Conservation (phyloP, 1,284 basidiomycete species). For the Lentinus polychrous region DNA sequence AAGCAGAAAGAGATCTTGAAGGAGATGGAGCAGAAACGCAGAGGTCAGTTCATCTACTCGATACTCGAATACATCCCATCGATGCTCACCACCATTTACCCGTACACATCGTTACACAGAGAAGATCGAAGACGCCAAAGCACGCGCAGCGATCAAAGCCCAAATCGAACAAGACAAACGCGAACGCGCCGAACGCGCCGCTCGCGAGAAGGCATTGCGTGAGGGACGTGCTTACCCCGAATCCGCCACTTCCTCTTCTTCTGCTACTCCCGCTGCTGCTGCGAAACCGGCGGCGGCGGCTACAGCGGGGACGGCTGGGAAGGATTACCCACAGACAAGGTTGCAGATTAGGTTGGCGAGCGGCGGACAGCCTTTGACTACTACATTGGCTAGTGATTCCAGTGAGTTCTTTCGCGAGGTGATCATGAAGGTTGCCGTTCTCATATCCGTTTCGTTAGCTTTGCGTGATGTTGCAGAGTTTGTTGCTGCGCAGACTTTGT, state of each 20-base stretch:
- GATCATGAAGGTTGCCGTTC: slow-evolving; percentile 4
- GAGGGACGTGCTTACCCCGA: slow-evolving; percentile 55
- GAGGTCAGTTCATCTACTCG: slow-evolving; percentile 40
- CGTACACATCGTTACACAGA: slow-evolving; percentile 41
- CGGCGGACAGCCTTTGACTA: slow-evolving; percentile 75
- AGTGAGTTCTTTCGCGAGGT: slow-evolving; percentile 42
- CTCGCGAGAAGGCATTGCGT: slow-evolving; percentile 82
- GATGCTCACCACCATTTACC: neutral
- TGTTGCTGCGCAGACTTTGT: slow-evolving; percentile 66
- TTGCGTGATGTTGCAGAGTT: slow-evolving; percentile 83
- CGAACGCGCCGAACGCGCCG: slow-evolving; percentile 80
- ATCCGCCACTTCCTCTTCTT: slow-evolving; percentile 11
- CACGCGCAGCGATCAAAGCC: slow-evolving; percentile 78
- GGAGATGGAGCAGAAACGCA: slow-evolving; percentile 72
- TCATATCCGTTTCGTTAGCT: slow-evolving; percentile 35
- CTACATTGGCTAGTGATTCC: slow-evolving; percentile 72
- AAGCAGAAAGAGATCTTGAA: slow-evolving; percentile 74
- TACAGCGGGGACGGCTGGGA: slow-evolving; percentile 46
- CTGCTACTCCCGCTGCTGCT: slow-evolving; percentile 30
- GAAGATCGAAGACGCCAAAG: slow-evolving; percentile 81
- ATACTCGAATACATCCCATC: neutral
- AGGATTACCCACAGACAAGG: slow-evolving; percentile 77
- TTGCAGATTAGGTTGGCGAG: slow-evolving; percentile 79
- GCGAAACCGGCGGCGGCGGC: slow-evolving; percentile 28
- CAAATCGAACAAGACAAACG: slow-evolving; percentile 93